Evolutionary conservation across 768 basidiomycete species (phyloP).

Genomic region (Tubosaeta brunneosetosa): DNA sequence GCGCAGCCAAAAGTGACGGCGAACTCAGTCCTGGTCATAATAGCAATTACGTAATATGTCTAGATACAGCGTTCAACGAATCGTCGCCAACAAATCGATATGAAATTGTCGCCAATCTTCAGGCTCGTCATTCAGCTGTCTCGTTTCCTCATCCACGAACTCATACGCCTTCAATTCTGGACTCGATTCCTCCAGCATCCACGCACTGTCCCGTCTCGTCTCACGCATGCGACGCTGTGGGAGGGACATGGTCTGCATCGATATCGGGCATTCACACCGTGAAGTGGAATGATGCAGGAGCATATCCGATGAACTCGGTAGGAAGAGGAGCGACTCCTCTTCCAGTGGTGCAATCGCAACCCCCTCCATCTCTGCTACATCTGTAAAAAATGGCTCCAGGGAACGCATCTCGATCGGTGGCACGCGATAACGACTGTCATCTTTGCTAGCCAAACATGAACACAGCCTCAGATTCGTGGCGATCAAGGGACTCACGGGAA

Average conservation of each 20-base stretch:
- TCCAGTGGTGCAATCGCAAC: constrained; percentile 24
- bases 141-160: constrained; percentile 33
- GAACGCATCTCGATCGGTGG: constrained; percentile 25
- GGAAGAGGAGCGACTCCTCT: constrained; percentile 42
- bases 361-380: constrained; percentile 30
- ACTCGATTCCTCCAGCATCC: constrained; percentile 39
- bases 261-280: constrained; percentile 28
- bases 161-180: constrained; percentile 23
- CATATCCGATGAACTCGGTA: constrained; percentile 32
- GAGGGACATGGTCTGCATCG: constrained; percentile 31
- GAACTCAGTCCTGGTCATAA: too few species aligned
- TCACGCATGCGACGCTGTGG: constrained; percentile 27
- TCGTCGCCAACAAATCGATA: constrained; percentile 34
- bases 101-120: constrained; percentile 57
- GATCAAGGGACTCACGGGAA: constrained; percentile 13
- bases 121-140: constrained; percentile 3
- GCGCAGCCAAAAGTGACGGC: constrained; percentile 14
- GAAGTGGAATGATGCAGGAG: constrained; percentile 18
- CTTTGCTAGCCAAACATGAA: constrained; percentile 6
- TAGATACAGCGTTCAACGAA: constrained; percentile 1
- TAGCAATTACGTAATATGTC: constrained; percentile 18
- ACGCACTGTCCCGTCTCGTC: constrained; percentile 29
- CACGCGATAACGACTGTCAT: neutral
- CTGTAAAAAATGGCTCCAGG: constrained; percentile 43
- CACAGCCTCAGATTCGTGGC: neutral